Evolutionary conservation across 106 monocot species (phyloP).

Genomic region (Acorus calamus): DNA sequence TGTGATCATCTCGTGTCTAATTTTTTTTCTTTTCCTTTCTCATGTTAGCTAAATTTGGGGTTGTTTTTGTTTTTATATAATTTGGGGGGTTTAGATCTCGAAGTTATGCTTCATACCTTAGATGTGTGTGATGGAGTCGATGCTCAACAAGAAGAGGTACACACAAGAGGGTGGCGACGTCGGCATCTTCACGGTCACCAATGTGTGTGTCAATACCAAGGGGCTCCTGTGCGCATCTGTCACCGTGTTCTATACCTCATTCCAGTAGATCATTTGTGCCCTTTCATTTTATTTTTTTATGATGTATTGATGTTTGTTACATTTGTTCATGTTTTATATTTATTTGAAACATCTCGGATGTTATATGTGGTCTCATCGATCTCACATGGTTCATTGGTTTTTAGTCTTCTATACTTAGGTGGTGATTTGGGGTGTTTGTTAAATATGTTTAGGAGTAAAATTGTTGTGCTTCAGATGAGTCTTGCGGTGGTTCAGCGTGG

Average conservation of each 20-base stretch:
- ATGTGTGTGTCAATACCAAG: conserved; percentile 77
- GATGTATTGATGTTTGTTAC: no score
- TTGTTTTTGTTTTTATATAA: no score
- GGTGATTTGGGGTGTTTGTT: no score
- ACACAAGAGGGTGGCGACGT: conserved; percentile 55
- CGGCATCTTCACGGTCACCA: conserved; percentile 94
- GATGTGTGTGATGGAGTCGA: conserved; percentile 88
- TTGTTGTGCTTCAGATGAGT: no score
- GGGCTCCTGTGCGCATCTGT: conserved; percentile 91
- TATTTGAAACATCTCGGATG: no score
- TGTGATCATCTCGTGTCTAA: neutral
- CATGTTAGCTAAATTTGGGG: neutral
- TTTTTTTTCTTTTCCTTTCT: neutral
- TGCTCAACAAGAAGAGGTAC: conserved; percentile 84
- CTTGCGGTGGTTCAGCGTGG: no score
- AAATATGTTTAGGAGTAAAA: no score
- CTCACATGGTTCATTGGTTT: no score
- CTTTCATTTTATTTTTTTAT: neutral
- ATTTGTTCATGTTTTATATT: no score
- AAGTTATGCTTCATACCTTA: conserved; percentile 96
- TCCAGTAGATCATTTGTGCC: conserved; percentile 85
- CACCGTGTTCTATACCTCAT: conserved; percentile 86
- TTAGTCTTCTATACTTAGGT: no score
- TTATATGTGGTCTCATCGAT: no score
- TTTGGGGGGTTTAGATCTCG: conserved; percentile 64